Conservation (phyloP, 139 green algal species). For the Haematococcus lacustris region DNA sequence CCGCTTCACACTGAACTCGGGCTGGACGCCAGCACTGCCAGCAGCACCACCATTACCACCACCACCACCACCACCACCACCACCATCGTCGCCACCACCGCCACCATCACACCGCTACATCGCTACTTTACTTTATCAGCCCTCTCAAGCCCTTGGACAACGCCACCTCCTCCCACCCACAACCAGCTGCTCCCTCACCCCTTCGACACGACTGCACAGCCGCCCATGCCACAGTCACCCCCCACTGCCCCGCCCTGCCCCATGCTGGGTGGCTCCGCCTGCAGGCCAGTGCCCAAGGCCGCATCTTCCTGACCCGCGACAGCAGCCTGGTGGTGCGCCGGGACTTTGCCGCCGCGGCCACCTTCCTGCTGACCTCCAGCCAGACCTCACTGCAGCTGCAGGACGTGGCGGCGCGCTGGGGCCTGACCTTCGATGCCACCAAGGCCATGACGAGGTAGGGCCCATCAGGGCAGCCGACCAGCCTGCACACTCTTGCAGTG, state of each 20-base stretch:
- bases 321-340: conserved; percentile 26
- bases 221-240: not conserved
- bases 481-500: too few species aligned
- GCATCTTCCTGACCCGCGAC: conserved; percentile 51
- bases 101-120: not conserved
- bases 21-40: not conserved
- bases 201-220: not conserved
- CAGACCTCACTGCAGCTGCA: conserved; percentile 33
- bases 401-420: conserved; percentile 40
- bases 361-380: conserved; percentile 24
- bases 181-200: not conserved
- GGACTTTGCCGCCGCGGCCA: conserved; percentile 28
- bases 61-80: not conserved
- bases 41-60: not conserved
- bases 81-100: not conserved
- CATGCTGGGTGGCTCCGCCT: not conserved
- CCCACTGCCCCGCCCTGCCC: not conserved
- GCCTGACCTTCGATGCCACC: conserved; percentile 18
- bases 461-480: too few species aligned
- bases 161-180: not conserved
- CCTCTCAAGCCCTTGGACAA: not conserved
- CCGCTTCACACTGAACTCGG: too few species aligned
- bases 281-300: conserved; percentile 20
- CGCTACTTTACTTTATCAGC: not conserved
- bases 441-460: not conserved